phyloP scores from a whole-genome alignment of 208 protist species.

The Crithidia mellificae region DNA sequence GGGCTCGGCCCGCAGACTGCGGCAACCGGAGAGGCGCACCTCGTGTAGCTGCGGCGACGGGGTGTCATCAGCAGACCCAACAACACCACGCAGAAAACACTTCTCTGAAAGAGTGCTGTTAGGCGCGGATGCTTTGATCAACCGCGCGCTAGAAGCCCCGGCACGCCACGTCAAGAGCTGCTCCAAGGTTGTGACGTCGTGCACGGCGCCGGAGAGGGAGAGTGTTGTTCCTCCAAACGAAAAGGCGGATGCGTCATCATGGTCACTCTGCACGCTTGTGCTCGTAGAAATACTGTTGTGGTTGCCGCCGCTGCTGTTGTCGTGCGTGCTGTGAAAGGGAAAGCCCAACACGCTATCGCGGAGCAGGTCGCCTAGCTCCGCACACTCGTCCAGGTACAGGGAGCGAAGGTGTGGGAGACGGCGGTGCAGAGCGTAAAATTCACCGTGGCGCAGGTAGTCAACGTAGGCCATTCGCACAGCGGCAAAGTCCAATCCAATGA shows the following conservation, averaged over 20 bases:
- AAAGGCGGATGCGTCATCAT: no score
- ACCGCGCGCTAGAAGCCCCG: not conserved
- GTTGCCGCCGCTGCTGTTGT: not conserved
- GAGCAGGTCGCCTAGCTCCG: constrained; percentile 3
- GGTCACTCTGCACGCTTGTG: no score
- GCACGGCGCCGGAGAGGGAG: not conserved
- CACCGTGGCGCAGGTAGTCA: constrained; percentile 2
- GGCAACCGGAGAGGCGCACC: constrained; percentile 9
- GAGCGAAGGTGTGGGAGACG: not conserved
- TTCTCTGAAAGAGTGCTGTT: not conserved
- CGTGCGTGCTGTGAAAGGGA: no score
- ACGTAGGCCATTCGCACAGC: not conserved
- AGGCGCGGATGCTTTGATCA: not conserved
- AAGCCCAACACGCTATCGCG: not conserved
- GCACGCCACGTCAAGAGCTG: not conserved
- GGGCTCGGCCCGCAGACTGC: not conserved
- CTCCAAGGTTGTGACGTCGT: constrained; percentile 2
- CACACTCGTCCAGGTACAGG: constrained; percentile 8
- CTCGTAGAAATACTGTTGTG: no score
- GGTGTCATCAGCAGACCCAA: no score
- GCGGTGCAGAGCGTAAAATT: constrained; percentile 6
- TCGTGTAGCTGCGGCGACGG: not conserved
- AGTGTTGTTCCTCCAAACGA: constrained; percentile 4
- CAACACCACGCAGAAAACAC: no score
- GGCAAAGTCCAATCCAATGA: not conserved